Conservation (phyloP, 495 filamentous ascomycete species). For the Neurospora hispaniola region DNA sequence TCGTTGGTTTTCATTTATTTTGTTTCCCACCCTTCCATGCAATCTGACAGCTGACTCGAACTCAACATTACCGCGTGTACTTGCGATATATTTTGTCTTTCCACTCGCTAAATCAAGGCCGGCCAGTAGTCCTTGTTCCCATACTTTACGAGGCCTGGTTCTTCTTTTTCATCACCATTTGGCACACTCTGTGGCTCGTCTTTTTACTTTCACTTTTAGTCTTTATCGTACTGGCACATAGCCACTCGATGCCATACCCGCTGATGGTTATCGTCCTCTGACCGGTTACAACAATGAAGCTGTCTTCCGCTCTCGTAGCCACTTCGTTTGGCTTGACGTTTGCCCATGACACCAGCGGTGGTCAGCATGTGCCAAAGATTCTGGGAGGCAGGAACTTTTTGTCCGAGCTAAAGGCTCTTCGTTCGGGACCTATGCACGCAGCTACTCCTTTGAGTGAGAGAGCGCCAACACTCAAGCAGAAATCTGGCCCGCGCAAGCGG, state of each 20-base stretch:
- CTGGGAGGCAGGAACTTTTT: constrained; percentile 27
- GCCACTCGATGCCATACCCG: constrained; percentile 2
- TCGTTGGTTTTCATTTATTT: constrained; percentile 19
- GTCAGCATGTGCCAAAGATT: constrained; percentile 24
- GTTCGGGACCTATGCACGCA: not conserved
- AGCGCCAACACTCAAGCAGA: constrained; percentile 2
- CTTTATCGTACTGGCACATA: not conserved
- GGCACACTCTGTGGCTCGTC: constrained; percentile 2
- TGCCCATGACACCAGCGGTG: constrained; percentile 23
- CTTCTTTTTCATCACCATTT: constrained; percentile 1
- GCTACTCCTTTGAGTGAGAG: constrained; percentile 1
- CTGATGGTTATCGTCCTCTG: not conserved
- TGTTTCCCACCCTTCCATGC: constrained; percentile 8
- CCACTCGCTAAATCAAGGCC: not conserved
- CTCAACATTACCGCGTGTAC: constrained; percentile 17
- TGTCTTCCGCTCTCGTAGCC: constrained; percentile 18
- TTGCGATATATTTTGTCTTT: not conserved
- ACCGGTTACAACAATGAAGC: constrained; percentile 21
- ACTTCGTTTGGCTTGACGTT: constrained; percentile 13
- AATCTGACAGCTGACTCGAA: constrained; percentile 2
- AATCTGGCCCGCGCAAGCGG: constrained; percentile 4
- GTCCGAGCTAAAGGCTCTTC: constrained; percentile 16
- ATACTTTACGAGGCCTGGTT: constrained; percentile 11
- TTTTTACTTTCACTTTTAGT: not conserved
- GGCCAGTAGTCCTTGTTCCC: not conserved